A percentile compares a stretch with the other conserved stretches of the same genome.
Evolutionary conservation across 176 grass and related monocot genomes (phyloP).

Genomic region (Carex cristatella): DNA sequence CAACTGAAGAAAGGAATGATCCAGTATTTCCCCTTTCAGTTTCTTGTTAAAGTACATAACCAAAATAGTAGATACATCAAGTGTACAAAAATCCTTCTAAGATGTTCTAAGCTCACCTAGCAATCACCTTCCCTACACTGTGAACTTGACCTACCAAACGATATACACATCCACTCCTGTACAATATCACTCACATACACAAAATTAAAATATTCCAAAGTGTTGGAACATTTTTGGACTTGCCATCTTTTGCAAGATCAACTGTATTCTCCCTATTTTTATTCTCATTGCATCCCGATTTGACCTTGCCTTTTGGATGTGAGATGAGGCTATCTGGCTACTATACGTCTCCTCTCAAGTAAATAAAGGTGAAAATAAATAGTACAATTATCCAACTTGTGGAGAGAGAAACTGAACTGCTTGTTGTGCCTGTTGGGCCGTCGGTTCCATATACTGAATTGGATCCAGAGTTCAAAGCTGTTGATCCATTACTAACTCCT

Average conservation of each 20-base stretch:
- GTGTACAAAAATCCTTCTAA: slow-evolving; percentile 6
- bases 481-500: slow-evolving; percentile 42
- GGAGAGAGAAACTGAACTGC: slow-evolving; percentile 25
- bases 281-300: neutral
- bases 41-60: slow-evolving; percentile 4
- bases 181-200: neutral
- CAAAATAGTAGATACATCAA: neutral
- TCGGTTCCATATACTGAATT: slow-evolving; percentile 51
- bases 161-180: slow-evolving; percentile 23
- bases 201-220: neutral
- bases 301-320: neutral
- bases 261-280: neutral
- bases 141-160: slow-evolving; percentile 3
- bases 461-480: slow-evolving; percentile 59
- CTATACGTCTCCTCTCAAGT: slow-evolving; percentile 43
- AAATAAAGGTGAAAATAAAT: slow-evolving; percentile 52
- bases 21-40: neutral
- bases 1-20: neutral
- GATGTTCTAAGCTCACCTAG: slow-evolving; percentile 23
- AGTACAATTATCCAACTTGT: slow-evolving; percentile 27
- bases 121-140: slow-evolving; percentile 5
- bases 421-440: slow-evolving; percentile 34
- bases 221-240: neutral
- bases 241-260: neutral
- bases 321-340: neutral